Conservation (phyloP, 2,329 filamentous ascomycete species). For the Trichoderma sp. region DNA sequence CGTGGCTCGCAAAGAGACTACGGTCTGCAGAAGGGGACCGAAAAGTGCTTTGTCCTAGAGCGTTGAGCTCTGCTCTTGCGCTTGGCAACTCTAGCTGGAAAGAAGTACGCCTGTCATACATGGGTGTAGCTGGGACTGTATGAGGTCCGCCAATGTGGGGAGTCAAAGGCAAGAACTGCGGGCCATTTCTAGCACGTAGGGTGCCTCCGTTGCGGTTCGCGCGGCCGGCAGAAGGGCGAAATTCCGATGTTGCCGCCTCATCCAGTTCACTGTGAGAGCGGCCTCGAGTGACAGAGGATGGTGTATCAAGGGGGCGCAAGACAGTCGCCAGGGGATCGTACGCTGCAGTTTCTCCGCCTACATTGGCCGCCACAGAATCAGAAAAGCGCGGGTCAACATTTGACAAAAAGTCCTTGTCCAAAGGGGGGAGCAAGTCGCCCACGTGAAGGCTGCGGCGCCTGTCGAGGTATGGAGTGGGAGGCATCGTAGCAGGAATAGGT, state of each 20-base stretch:
- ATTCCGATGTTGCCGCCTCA: slow-evolving; percentile 33
- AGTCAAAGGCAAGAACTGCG: slow-evolving; percentile 49
- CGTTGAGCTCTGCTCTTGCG: slow-evolving; percentile 46
- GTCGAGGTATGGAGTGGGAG: slow-evolving; percentile 57
- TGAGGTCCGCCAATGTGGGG: slow-evolving; percentile 36
- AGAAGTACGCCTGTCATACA: slow-evolving; percentile 39
- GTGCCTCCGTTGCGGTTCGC: slow-evolving; percentile 49
- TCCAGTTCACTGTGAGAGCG: slow-evolving; percentile 37
- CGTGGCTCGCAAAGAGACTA: slow-evolving; percentile 59
- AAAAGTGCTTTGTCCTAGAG: slow-evolving; percentile 43
- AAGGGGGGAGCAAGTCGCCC: slow-evolving; percentile 56
- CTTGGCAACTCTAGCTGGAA: slow-evolving; percentile 49
- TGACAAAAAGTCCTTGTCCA: slow-evolving; percentile 39
- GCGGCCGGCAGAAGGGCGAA: slow-evolving; percentile 35
- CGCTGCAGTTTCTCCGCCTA: slow-evolving; percentile 36
- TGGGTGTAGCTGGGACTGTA: slow-evolving; percentile 45
- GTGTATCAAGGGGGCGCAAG: slow-evolving; percentile 37
- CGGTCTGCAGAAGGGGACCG: slow-evolving; percentile 68
- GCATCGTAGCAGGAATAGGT: slow-evolving; percentile 7
- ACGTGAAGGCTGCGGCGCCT: slow-evolving; percentile 58
- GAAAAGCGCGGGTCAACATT: slow-evolving; percentile 35
- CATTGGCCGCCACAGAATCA: slow-evolving; percentile 35
- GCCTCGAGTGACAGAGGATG: slow-evolving; percentile 31
- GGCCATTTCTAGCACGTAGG: slow-evolving; percentile 48
- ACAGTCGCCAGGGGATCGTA: slow-evolving; percentile 50